Evolutionary conservation across 2,329 filamentous ascomycete genomes (phyloP).

Genomic region (Amauroascus verrucosus): DNA sequence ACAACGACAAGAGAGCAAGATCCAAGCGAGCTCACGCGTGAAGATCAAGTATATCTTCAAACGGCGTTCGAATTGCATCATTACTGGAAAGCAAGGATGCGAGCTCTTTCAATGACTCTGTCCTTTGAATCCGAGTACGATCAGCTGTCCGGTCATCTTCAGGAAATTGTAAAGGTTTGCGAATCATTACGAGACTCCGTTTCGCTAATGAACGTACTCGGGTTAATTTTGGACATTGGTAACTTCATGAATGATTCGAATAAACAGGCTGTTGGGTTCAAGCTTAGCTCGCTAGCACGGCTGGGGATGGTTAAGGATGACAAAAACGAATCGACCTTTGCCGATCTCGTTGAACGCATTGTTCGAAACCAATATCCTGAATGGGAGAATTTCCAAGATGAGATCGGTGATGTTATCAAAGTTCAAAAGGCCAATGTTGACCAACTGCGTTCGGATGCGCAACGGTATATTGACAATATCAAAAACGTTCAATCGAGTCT

Average conservation of each 20-base stretch:
- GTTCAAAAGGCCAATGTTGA: slow-evolving; percentile 92
- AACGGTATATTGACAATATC: slow-evolving; percentile 88
- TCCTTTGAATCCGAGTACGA: slow-evolving; percentile 85
- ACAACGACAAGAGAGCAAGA: slow-evolving; percentile 74
- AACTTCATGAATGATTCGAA: slow-evolving; percentile 99
- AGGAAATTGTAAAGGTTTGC: slow-evolving; percentile 74
- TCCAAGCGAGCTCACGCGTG: slow-evolving; percentile 74
- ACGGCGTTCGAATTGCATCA: slow-evolving; percentile 92
- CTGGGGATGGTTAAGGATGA: slow-evolving; percentile 98
- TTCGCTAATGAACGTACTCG: slow-evolving; percentile 88
- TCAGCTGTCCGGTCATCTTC: slow-evolving; percentile 74
- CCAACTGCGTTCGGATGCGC: slow-evolving; percentile 76
- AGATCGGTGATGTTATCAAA: slow-evolving; percentile 68
- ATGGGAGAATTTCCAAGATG: slow-evolving; percentile 79
- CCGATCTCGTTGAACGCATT: slow-evolving; percentile 90
- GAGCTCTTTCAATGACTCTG: slow-evolving; percentile 73
- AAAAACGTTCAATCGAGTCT: slow-evolving; percentile 86
- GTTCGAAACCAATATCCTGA: slow-evolving; percentile 93
- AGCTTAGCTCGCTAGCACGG: slow-evolving; percentile 83
- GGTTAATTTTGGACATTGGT: slow-evolving; percentile 91
- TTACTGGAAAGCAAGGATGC: slow-evolving; percentile 97
- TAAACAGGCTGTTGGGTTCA: slow-evolving; percentile 96
- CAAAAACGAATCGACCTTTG: slow-evolving; percentile 94
- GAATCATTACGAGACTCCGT: slow-evolving; percentile 86
- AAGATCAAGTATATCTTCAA: slow-evolving; percentile 90